Evolutionary conservation across 2,329 filamentous ascomycete species (phyloP), one percentile per base, ranked within the genome.

Genomic region (Exophiala alcalophila): DNA sequence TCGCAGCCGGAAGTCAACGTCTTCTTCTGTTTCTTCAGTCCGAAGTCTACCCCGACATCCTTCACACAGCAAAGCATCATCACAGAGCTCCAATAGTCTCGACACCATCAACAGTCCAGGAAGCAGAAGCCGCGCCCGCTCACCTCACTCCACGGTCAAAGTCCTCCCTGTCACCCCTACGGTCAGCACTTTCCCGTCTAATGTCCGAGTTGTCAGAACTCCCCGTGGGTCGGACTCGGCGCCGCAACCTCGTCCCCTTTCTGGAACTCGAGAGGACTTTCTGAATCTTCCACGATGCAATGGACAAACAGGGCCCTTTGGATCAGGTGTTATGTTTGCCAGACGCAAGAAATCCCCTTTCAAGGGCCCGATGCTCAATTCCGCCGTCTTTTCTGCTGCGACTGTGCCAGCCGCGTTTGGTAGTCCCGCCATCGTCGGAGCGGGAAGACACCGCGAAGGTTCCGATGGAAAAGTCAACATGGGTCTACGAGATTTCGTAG

Each of bases 91-190:
- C 4, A 84, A 83, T 47, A 83, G 81, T 15, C 83, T 84, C 0
- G 81, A 84, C 3, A 82, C 83, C 0, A 79, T 80, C 3, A 73
- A 77, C 3, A 77, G 81, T 12, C 84, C 84, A 24, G 84, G 82
- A 58, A 83, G 78, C 11, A 80, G 78, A 1, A 69, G 79, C 35
- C 76, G 77, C 24, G 77, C 77, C 10, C 80, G 86, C 16, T 90
- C 84, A 3, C 91, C 92, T 1, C 89, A 96, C 61, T 80, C 87
- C 54, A 94, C 87, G 0, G 84, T 97, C 57, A 97, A 97, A 67
- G 85, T 97, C n/a, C 78, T 97, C 2, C 91, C 92, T 1, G 86
- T 87, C 0, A 95, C 90, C 0, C 91, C 91, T 0, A 90, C 84
- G 0, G 65, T 66, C n/a, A 69, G 77, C 2, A 72, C 78, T 1